Percentiles rank a stretch among this genome's conserved stretches.
Evolutionary conservation across 177 flowering plant species (phyloP).

Genomic region (Vitis hybrid): DNA sequence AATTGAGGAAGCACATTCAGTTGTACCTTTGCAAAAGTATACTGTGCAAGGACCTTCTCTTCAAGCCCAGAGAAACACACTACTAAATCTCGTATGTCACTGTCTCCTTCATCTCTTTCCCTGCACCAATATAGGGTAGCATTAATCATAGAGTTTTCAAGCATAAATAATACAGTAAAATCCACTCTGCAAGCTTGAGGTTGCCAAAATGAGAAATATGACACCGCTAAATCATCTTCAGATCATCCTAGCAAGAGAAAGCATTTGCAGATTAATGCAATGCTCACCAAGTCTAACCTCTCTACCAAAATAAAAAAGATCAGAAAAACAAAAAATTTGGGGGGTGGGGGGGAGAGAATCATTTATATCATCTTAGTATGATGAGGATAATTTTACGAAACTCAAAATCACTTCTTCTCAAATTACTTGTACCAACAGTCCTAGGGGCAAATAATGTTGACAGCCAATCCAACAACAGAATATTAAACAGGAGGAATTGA

Average conservation of each 20-base stretch:
- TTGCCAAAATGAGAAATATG: neutral
- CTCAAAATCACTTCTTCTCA: too few relatives aligned
- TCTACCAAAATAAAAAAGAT: too few relatives aligned
- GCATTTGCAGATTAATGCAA: neutral
- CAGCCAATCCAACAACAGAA: neutral
- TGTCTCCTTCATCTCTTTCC: constrained; percentile 68
- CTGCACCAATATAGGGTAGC: constrained; percentile 31
- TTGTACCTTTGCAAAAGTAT: constrained; percentile 87
- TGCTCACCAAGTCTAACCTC: neutral
- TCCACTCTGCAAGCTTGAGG: constrained; percentile 5
- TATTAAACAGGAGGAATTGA: neutral
- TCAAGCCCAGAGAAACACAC: constrained; percentile 86
- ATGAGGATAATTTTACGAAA: too few relatives aligned
- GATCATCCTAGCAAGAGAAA: neutral
- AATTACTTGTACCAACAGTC: too few relatives aligned
- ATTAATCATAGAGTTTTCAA: neutral
- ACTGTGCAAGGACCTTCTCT: constrained; percentile 92
- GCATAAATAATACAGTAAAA: neutral
- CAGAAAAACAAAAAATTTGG: too few relatives aligned
- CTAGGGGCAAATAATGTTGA: neutral
- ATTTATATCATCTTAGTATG: too few relatives aligned
- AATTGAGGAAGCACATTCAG: neutral
- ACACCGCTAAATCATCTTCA: neutral
- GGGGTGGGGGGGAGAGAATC: too few relatives aligned
- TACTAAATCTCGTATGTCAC: constrained; percentile 70